Conservation (phyloP, 805 yeast species). For the Starmerella potacharoeniae region DNA sequence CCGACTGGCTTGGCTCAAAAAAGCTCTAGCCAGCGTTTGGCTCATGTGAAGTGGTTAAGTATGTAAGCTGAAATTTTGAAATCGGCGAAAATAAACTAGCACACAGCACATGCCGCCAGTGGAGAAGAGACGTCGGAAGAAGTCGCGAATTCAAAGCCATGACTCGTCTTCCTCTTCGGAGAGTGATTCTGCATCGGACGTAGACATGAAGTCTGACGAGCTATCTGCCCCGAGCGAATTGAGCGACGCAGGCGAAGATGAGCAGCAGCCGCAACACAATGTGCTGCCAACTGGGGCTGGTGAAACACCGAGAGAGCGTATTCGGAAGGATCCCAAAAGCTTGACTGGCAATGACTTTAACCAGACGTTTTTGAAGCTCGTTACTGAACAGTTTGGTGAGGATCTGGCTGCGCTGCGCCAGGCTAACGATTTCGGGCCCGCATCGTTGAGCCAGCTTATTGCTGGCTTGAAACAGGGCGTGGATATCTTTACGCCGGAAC, state of each 20-base stretch:
- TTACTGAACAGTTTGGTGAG: constrained; percentile 39
- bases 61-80: constrained; percentile 3
- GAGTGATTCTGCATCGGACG: constrained; percentile 1
- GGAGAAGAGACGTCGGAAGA: constrained; percentile 24
- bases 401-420: constrained; percentile 33
- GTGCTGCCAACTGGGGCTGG: neutral
- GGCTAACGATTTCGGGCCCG: constrained; percentile 34
- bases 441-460: constrained; percentile 28
- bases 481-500: constrained; percentile 29
- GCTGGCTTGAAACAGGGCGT: constrained; percentile 31
- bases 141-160: constrained; percentile 20
- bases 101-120: constrained; percentile 1
- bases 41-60: neutral
- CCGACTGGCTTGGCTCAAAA: no score
- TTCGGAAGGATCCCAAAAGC: constrained; percentile 19
- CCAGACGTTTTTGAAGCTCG: constrained; percentile 35
- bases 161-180: constrained; percentile 19
- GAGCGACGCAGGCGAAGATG: constrained; percentile 19
- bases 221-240: constrained; percentile 9
- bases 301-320: constrained; percentile 18
- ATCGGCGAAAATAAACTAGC: neutral
- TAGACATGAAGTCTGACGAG: neutral
- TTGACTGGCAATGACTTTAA: constrained; percentile 13
- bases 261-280: neutral
- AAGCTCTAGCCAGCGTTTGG: no score